These are phyloP conservation scores for Trypanosoma congolense DNA, from an alignment of 208 protist genomes.

Conservation along the genomic window DNA sequence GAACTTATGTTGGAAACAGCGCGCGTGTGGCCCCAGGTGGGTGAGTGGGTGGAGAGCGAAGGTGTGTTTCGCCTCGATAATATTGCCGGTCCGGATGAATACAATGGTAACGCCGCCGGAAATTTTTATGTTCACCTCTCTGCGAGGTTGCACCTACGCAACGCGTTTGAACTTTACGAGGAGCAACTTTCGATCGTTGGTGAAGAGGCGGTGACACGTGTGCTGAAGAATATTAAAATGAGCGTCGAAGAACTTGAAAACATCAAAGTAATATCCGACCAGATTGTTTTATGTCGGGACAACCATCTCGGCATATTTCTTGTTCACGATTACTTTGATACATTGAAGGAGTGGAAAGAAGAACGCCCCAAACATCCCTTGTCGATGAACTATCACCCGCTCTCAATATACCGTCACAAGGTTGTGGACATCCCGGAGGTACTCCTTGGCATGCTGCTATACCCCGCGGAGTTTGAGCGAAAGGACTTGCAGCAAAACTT, in stretches of 20 bases:
- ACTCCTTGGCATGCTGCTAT: constrained; percentile 78
- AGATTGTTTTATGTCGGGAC: constrained; percentile 56
- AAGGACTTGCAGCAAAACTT: constrained; percentile 71
- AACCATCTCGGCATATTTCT: constrained; percentile 74
- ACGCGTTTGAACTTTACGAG: constrained; percentile 49
- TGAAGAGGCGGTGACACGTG: constrained; percentile 29
- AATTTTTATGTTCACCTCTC: constrained; percentile 90
- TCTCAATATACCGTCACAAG: constrained; percentile 82
- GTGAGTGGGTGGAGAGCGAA: constrained; percentile 76
- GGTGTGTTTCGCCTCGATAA: constrained; percentile 81
- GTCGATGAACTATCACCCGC: constrained; percentile 86
- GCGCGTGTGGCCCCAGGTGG: constrained; percentile 79
- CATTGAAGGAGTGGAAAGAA: constrained; percentile 56
- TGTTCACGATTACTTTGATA: constrained; percentile 86
- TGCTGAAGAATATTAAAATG: constrained; percentile 64
- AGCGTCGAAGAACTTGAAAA: constrained; percentile 51
- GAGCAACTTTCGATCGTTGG: constrained; percentile 44
- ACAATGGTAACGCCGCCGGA: constrained; percentile 68
- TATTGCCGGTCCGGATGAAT: constrained; percentile 77
- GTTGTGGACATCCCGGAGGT: constrained; percentile 88
- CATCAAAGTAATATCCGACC: constrained; percentile 40
- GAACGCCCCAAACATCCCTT: constrained; percentile 73
- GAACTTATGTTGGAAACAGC: constrained; percentile 87
- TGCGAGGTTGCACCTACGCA: constrained; percentile 70
- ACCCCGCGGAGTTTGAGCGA: constrained; percentile 71